These are phyloP conservation scores for Gryganskiella cystojenkinii DNA, from an alignment of 192 early-diverging fungal species.

Conservation along the genomic window DNA sequence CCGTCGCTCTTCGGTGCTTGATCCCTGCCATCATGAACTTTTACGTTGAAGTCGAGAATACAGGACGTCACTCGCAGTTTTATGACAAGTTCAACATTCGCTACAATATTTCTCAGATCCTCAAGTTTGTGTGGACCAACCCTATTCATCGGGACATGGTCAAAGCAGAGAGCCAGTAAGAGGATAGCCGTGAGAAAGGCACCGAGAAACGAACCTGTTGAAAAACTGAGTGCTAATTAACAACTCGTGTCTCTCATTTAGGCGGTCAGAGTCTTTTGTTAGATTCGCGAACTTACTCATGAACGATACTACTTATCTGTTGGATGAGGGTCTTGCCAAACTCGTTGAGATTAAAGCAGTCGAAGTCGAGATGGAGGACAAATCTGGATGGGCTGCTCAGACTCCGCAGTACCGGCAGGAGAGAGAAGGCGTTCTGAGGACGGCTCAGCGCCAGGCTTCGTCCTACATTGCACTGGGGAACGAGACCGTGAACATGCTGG, in stretches of 20 bases:
- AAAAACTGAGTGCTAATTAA: background rate
- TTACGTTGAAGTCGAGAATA: conserved; percentile 97
- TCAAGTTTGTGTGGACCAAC: conserved; percentile 85
- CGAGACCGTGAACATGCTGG: conserved; percentile 94
- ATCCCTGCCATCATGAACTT: conserved; percentile 88
- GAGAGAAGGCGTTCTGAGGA: conserved; percentile 62
- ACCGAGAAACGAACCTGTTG: conserved; percentile 26
- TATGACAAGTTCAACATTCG: conserved; percentile 99
- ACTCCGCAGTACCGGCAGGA: conserved; percentile 71
- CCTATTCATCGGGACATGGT: conserved; percentile 76
- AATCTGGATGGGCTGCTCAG: conserved; percentile 56
- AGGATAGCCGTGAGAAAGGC: too few relatives aligned
- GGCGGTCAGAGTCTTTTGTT: conserved; percentile 79
- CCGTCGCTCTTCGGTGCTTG: conserved; percentile 78
- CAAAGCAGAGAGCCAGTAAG: conserved; percentile 64
- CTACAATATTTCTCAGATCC: conserved; percentile 93
- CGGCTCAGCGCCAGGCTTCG: conserved; percentile 83
- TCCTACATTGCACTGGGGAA: conserved; percentile 90
- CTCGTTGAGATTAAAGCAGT: conserved; percentile 85
- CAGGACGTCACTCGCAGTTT: conserved; percentile 92
- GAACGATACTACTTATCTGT: conserved; percentile 94
- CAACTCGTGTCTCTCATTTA: background rate
- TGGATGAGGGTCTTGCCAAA: conserved; percentile 93
- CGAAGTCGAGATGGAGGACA: conserved; percentile 82
- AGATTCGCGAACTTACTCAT: conserved; percentile 91